Conservation (phyloP, 495 filamentous ascomycete genomes). For the Chlorociboria aeruginascens region DNA sequence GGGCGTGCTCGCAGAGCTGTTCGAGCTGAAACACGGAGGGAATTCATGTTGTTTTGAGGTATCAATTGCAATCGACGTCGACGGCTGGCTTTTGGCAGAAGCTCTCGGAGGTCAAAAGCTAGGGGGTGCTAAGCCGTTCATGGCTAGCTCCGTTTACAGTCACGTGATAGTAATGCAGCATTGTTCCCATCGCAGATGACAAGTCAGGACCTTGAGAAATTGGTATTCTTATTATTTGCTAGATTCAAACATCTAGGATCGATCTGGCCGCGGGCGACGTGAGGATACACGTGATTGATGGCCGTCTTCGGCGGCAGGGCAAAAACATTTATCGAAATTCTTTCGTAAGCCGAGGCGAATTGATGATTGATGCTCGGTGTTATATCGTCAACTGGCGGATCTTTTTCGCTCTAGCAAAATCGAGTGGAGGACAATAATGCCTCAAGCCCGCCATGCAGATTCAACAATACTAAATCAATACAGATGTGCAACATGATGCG, state of each 20-base stretch:
- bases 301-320: too few relatives aligned
- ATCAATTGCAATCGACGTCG: conserved; percentile 31
- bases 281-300: too few relatives aligned
- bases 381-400: neutral
- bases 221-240: too few relatives aligned
- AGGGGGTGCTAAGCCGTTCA: neutral
- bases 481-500: too few relatives aligned
- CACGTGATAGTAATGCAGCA: neutral
- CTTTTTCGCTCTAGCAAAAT: conserved; percentile 1
- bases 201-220: too few relatives aligned
- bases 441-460: conserved; percentile 6
- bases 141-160: neutral
- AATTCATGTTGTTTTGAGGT: conserved; percentile 64
- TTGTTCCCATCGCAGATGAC: too few relatives aligned
- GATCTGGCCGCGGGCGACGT: too few relatives aligned
- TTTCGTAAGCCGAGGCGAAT: too few relatives aligned
- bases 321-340: too few relatives aligned
- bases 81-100: conserved; percentile 10
- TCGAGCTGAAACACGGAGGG: conserved; percentile 70
- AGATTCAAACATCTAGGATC: too few relatives aligned
- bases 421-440: conserved; percentile 17
- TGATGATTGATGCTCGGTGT: too few relatives aligned
- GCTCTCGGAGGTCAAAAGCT: neutral
- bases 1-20: conserved; percentile 71
- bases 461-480: neutral